Evolutionary conservation across 768 basidiomycete species (phyloP).

Genomic region (Suillus placidus): DNA sequence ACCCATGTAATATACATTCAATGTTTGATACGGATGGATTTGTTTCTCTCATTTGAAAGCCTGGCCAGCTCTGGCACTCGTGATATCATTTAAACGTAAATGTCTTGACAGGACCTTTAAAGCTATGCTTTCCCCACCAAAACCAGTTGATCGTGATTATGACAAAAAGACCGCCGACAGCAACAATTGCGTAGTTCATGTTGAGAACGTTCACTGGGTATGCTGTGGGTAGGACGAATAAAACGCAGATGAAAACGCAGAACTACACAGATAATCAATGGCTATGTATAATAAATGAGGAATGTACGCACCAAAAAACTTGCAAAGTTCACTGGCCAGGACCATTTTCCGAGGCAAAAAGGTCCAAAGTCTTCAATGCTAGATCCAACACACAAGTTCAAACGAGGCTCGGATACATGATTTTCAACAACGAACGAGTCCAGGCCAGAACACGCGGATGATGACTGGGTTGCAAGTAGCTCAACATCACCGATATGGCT

Average conservation of each 20-base stretch:
- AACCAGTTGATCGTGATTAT: conserved; percentile 51
- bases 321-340: conserved; percentile 52
- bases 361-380: conserved; percentile 53
- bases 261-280: conserved; percentile 39
- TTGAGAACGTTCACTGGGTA: conserved; percentile 50
- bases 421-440: conserved; percentile 39
- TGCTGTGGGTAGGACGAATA: conserved; percentile 61
- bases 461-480: conserved; percentile 60
- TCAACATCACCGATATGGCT: conserved; percentile 59
- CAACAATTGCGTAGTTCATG: conserved; percentile 63
- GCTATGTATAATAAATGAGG: not conserved
- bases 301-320: conserved; percentile 44
- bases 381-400: conserved; percentile 50
- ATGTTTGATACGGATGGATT: not conserved
- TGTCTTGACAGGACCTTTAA: conserved; percentile 50
- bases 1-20: not conserved
- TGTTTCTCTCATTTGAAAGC: not conserved
- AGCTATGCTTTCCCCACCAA: conserved; percentile 48
- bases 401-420: conserved; percentile 37
- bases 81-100: conserved; percentile 2
- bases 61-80: not conserved
- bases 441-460: conserved; percentile 60
- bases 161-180: conserved; percentile 49
- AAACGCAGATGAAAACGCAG: conserved; percentile 52
- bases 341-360: conserved; percentile 55